These are phyloP conservation scores for Colletotrichum sp. DNA, from an alignment of 2,329 filamentous ascomycete species.

Conservation along the genomic window DNA sequence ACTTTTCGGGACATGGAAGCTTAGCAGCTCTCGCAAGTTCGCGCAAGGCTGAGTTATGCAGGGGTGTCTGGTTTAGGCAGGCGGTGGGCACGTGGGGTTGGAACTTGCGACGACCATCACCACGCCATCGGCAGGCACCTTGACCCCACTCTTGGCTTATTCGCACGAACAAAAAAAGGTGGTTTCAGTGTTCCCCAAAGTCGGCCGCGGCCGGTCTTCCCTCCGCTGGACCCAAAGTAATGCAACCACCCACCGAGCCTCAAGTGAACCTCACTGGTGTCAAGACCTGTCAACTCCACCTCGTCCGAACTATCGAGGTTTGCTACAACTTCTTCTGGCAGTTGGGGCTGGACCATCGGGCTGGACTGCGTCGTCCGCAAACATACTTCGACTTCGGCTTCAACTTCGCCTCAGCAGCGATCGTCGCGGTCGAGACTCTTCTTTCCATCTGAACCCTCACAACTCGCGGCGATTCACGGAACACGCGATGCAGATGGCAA, in stretches of 20 bases:
- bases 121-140: neutral
- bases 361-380: neutral
- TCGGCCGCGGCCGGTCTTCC: neutral
- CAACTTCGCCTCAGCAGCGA: neutral
- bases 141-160: neutral
- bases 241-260: neutral
- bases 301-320: neutral
- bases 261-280: neutral
- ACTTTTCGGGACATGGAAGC: conserved; percentile 3
- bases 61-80: conserved; percentile 12
- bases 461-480: neutral
- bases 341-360: neutral
- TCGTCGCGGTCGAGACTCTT: neutral
- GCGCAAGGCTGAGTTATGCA: conserved; percentile 22
- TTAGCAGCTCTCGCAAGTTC: conserved; percentile 7
- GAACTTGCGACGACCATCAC: neutral
- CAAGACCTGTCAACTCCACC: neutral
- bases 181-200: neutral
- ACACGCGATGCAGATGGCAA: neutral
- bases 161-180: neutral
- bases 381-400: neutral
- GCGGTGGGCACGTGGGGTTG: conserved; percentile 10
- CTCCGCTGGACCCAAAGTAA: neutral
- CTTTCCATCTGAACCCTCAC: neutral
- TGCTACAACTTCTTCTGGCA: neutral